Base-by-base conservation (phyloP, 495 filamentous ascomycete genomes). In the Tuber borchii region DNA sequence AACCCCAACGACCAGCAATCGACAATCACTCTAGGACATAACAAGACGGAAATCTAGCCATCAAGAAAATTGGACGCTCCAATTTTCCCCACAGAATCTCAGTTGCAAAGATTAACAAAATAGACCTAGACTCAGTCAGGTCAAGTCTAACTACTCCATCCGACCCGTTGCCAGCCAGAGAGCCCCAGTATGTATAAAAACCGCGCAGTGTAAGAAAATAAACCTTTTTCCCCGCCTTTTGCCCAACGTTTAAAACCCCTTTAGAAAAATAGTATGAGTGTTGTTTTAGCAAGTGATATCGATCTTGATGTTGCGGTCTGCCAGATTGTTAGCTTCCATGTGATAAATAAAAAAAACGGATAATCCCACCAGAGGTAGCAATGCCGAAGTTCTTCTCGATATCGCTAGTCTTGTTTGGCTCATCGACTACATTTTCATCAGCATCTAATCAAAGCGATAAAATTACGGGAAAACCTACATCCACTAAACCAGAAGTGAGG, bases 371-470 rank as follows among this genome's bases (percentile, higher is more conserved):
- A 22, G 39, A 61, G 19, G 14, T 69, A 0, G 79, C 79, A 61
- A 82, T 51, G 48, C 82, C 82, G 61, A 83, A 83, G 79, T 76
- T 76, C 76, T 72, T 74, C 79, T 83, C 82, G 37, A 83, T 73
- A 31, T n/a, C 70, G 26, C 56, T 65, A 0, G 20, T 43, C 46
- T 76, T 76, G 45, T 79, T 74, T 69, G 82, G 78, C 73, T 83
- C 82, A 56, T 83, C 77, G 71, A 83, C 78, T 75, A 12, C 42
- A 40, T 5, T 19, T n/a, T 34, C 70, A 40, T 75, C 70, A 75
- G 68, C 48, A 34, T 37, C 26, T 31, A 9, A 17, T 16, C n/a
- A 16, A 19, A 37, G 17, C 7, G 16, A 2, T 8, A 4, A 20
- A 6, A 46, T 48, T 34, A 20, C 20, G 42, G 12, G 61, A 39